Evolutionary conservation across 2,329 filamentous ascomycete genomes (phyloP), one percentile per base, ranked within the genome.

Genomic region (Claviceps sp.): DNA sequence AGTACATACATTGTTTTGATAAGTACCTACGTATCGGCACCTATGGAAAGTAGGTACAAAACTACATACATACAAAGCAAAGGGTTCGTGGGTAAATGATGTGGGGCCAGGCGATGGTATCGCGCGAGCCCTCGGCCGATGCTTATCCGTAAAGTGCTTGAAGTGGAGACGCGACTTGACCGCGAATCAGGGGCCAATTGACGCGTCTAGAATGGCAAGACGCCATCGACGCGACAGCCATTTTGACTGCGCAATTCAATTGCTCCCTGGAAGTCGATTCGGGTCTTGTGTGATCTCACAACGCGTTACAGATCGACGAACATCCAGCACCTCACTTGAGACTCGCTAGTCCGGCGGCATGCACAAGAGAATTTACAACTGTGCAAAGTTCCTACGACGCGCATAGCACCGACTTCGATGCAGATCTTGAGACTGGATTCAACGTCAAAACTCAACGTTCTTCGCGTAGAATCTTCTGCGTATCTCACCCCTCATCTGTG

Each of bases 161-260:
- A 24, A 13, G 22, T 22, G 39, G 38, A 39, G 44, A 34, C 50
- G 24, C 45, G 37, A 43, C 39, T 10, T 48, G 42, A 19, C 41
- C 34, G 4, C 39, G 44, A 8, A 10, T 34, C 47, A 39, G 40
- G 38, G 49, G 16, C 50, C 24, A 7, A n/a, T 41, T 5, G 24
- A 55, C 54, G 54, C 54, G 54, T 55, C 44, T 24, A 39, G 22
- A 39, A 10, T 14, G 24, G 48, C 43, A 44, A 37, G 46, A 24
- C 53, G 53, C 53, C 47, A 50, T 37, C 43, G 40, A 51, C 53
- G 45, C 50, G 30, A 17, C 4, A 5, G 30, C 14, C 50, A 30
- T 30, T 45, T 52, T 44, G 17, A 37, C 24, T 52, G 26, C 44
- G 34, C 30, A 13, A 47, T 22, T n/a, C 24, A 51, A 7, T 37